Conservation (phyloP, 1,284 basidiomycete species). For the Fomes fomentarius region DNA sequence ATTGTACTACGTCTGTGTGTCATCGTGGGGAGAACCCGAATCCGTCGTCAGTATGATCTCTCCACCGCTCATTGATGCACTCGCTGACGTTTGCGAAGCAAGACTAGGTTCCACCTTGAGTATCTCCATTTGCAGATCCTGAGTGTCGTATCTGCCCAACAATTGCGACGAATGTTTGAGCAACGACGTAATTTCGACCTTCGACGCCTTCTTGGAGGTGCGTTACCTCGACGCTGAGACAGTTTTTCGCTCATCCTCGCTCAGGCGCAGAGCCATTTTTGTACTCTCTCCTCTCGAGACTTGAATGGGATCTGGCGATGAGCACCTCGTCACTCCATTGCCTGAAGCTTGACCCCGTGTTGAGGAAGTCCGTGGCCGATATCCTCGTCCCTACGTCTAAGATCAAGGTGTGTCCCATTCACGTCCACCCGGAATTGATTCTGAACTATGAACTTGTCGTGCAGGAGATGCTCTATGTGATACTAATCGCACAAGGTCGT, state of each 20-base stretch:
- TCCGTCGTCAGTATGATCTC: slow-evolving; percentile 75
- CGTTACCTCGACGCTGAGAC: slow-evolving; percentile 4
- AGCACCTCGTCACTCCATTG: slow-evolving; percentile 82
- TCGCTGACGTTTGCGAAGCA: slow-evolving; percentile 52
- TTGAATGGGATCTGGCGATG: slow-evolving; percentile 83
- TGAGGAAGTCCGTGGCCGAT: slow-evolving; percentile 77
- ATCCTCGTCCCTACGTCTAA: slow-evolving; percentile 77
- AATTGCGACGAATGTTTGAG: slow-evolving; percentile 86
- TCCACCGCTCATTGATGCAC: not conserved
- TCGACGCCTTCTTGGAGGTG: slow-evolving; percentile 81
- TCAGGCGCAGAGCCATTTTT: slow-evolving; percentile 85
- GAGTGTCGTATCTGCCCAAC: slow-evolving; percentile 85
- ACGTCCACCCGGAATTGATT: not conserved
- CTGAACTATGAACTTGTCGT: not conserved
- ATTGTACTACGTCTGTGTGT: slow-evolving; percentile 89
- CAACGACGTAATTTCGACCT: slow-evolving; percentile 92
- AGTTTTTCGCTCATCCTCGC: not conserved
- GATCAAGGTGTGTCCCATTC: slow-evolving; percentile 70
- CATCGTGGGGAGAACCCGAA: slow-evolving; percentile 93
- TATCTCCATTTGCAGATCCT: slow-evolving; percentile 93
- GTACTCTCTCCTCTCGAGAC: slow-evolving; percentile 64
- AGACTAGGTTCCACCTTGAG: slow-evolving; percentile 93
- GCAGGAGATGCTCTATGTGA: slow-evolving; percentile 89
- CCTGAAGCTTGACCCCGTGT: slow-evolving; percentile 68
- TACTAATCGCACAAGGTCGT: slow-evolving; percentile 78